Evolutionary conservation across 495 filamentous ascomycete genomes (phyloP).

Genomic region (Talaromyces adpressus): DNA sequence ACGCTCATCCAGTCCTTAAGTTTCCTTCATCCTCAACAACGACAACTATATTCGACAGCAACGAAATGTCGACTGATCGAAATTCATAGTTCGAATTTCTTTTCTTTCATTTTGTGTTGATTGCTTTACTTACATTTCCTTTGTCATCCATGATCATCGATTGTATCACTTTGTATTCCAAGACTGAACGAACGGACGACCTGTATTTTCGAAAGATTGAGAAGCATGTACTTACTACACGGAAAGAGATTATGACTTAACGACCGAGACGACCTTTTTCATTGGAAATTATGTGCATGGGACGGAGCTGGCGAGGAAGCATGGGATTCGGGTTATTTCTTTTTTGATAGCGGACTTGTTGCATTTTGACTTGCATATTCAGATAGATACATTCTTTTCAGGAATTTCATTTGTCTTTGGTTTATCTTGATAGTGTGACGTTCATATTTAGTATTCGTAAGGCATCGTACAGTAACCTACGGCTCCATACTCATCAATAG

Average conservation of each 20-base stretch:
- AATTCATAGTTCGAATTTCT: neutral
- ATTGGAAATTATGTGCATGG: neutral
- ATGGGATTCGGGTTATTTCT: too few relatives aligned
- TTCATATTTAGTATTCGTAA: too few relatives aligned
- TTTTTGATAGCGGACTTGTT: neutral
- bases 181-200: neutral
- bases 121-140: neutral
- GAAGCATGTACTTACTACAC: neutral
- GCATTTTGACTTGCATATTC: neutral
- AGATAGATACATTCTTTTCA: neutral
- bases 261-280: neutral
- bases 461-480: too few relatives aligned
- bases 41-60: neutral
- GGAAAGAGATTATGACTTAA: neutral
- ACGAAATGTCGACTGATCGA: neutral
- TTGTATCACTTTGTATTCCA: neutral
- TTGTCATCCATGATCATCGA: neutral
- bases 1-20: neutral
- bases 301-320: neutral
- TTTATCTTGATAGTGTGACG: neutral
- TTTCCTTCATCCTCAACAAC: neutral
- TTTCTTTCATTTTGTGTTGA: neutral
- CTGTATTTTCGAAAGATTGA: neutral
- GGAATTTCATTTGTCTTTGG: neutral
- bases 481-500: too few relatives aligned